Evolutionary conservation across 331 rosid genomes (phyloP), one percentile per base, ranked within the genome.

Genomic region (Prunus yedoensis): DNA sequence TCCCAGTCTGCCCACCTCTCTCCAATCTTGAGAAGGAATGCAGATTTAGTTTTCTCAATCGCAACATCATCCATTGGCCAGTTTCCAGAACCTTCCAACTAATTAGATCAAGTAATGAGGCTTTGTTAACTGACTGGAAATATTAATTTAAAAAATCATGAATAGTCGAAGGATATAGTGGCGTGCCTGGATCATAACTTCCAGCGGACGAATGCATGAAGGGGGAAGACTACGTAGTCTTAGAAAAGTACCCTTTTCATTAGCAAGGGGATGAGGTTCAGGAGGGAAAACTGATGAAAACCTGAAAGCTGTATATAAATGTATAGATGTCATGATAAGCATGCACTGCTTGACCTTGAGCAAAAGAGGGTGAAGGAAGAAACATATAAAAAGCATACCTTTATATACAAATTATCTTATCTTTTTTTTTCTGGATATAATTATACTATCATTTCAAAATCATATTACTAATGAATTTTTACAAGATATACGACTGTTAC

Each of bases 11-110:
- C 83, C 71, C 66, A 92, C 99, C 97, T 92, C 89, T 86, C 87
- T 84, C 94, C 97, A 53, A 94, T 92, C 81, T 92, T 84, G 77
- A 92, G 88, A 84, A 95, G 97, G 83, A 90, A 95, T 35, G 97
- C 91, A 77, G 89, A 83, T 87, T 95, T 92, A 61, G 95, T 89
- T 78, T 90, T 95, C 74, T 92, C 97, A 68, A 95, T 86, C 1
- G 97, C 96, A 5, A 82, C 76, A 58, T 92, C 99, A 89, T 95
- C 97, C 89, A 87, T 87, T 66, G 97, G 97, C 99, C 99, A 95
- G 84, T 89, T 90, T 73, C 97, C 99, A 64, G 97, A 92, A 74
- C 99, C 97, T 87, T 95, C 97, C 81, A 95, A 80, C 99, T 95
- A 85, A 79, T 60, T 35, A 71, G 70, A 80, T 61, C 30, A 78